A percentile compares a stretch with the other conserved stretches of the same genome.
phyloP scores from a whole-genome alignment of 2,329 filamentous ascomycete genomes.

The Hymenotorrendiella dingleyae region DNA sequence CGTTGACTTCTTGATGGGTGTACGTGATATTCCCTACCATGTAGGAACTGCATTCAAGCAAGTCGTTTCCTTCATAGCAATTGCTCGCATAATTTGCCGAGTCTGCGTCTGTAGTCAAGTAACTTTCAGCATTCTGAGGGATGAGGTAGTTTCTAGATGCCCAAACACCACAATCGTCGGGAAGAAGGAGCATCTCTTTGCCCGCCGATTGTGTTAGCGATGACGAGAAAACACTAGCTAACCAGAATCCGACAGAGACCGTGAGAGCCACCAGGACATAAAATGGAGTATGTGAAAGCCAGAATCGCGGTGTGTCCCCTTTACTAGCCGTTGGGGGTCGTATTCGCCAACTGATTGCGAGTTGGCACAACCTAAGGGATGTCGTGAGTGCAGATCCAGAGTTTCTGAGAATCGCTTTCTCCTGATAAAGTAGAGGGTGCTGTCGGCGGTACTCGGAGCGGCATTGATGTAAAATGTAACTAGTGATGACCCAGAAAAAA shows the following conservation, averaged over 20 bases:
- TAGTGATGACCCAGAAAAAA: slow-evolving; percentile 7
- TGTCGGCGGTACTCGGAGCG: background rate
- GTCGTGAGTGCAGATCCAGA: slow-evolving; percentile 3
- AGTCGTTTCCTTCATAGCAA: background rate
- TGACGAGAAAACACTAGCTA: slow-evolving; percentile 1
- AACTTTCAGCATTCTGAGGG: background rate
- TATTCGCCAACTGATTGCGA: slow-evolving; percentile 1
- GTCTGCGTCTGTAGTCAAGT: background rate
- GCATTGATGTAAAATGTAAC: slow-evolving; percentile 9
- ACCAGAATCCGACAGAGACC: background rate
- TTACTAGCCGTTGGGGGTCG: background rate
- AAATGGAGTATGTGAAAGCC: background rate
- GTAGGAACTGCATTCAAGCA: background rate
- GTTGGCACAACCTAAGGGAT: background rate
- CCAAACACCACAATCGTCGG: background rate
- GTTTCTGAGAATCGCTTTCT: slow-evolving; percentile 5
- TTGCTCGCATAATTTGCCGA: background rate
- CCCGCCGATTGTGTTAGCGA: background rate
- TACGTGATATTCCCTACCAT: background rate
- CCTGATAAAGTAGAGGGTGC: slow-evolving; percentile 5
- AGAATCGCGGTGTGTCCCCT: too few relatives aligned
- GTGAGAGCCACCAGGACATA: background rate
- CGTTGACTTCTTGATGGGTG: background rate
- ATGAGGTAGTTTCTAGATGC: background rate
- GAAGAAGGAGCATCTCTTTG: background rate